Evolutionary conservation across 2,329 filamentous ascomycete genomes (phyloP), one percentile per base, ranked within the genome.

Genomic region (Mycosphaerelloides madeirae): DNA sequence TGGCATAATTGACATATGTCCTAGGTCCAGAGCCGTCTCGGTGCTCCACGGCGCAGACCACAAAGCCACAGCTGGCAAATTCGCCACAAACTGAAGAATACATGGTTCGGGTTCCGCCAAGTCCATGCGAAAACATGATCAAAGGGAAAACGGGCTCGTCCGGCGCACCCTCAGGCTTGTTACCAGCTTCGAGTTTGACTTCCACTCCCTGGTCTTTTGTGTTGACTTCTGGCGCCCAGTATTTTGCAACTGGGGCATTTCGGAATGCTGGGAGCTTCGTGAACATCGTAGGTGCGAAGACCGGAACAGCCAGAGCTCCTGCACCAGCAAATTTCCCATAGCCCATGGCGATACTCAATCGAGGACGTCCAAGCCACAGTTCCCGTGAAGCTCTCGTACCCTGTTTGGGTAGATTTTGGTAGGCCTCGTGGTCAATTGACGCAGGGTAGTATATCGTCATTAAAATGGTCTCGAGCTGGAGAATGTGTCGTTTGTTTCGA

Each of bases 381-480:
- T 79, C 73, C 5, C 80, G 71, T 14, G 71, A 75, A 53, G 72
- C 74, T 31, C 69, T 67, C 28, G 46, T 48, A 3, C 56, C 45
- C 15, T 52, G 46, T 15, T 48, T 50, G 13, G 41, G 41, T 16
- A 48, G 43, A 14, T 56, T 43, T 32, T 67, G 68, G 22, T 63
- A 56, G 1, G 71, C 66, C 16, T 63, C 57, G 3, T 29, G 19
- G 20, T 22, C 19, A 1, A 69, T 65, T 14, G 60, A 53, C 34
- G 77, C 74, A 2, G 81, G 81, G 58, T 85, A 85, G 61, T 80
- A 85, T n/a, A 84, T 63, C 0, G 76, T 77, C 63, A 84, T 77
- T 3, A 84, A 68, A 7, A 84, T 77, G 0, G 81, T 84, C 48
- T 80, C 71, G 12, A 79, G 62, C 41, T 76, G 66, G 12, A 80